phyloP scores from a whole-genome alignment of 225 moss, liverwort and hornwort species.

The Takakia lepidozioides region DNA sequence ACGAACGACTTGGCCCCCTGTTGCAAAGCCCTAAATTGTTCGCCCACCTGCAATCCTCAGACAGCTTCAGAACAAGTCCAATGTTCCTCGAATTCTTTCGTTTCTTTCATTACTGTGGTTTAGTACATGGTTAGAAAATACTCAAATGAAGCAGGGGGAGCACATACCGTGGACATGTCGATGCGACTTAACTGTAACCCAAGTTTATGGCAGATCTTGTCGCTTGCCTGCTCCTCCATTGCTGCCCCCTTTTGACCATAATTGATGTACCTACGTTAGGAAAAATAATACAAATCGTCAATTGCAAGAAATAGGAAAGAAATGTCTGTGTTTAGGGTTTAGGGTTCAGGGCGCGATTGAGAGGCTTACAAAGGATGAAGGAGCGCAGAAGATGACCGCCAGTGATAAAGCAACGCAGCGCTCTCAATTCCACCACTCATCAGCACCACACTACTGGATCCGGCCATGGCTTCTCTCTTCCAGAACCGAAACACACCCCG shows the following conservation, averaged over 20 bases:
- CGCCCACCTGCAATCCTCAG: conserved; percentile 34
- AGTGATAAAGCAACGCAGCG: conserved; percentile 54
- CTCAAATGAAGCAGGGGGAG: neutral
- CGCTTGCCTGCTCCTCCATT: conserved; percentile 57
- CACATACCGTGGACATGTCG: conserved; percentile 38
- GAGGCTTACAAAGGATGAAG: conserved; percentile 48
- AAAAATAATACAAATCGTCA: neutral
- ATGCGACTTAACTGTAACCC: conserved; percentile 32
- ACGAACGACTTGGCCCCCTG: conserved; percentile 44
- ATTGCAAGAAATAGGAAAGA: neutral
- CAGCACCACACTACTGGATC: conserved; percentile 35
- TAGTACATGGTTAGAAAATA: neutral
- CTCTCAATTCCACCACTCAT: conserved; percentile 69
- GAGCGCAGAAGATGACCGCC: conserved; percentile 31
- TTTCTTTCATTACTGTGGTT: neutral
- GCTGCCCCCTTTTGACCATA: conserved; percentile 59
- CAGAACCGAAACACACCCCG: too few relatives aligned
- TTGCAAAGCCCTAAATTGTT: conserved; percentile 47
- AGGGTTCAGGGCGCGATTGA: neutral
- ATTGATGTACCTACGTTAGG: conserved; percentile 38
- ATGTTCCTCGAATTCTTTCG: too few relatives aligned
- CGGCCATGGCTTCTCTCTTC: conserved; percentile 17
- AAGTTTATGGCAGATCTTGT: conserved; percentile 35
- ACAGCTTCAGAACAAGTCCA: too few relatives aligned
- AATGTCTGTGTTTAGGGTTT: too few relatives aligned